Percentiles rank a stretch among this genome's conserved stretches.
Evolutionary conservation across 2,329 filamentous ascomycete genomes (phyloP).

Genomic region (Talaromyces atroroseus): DNA sequence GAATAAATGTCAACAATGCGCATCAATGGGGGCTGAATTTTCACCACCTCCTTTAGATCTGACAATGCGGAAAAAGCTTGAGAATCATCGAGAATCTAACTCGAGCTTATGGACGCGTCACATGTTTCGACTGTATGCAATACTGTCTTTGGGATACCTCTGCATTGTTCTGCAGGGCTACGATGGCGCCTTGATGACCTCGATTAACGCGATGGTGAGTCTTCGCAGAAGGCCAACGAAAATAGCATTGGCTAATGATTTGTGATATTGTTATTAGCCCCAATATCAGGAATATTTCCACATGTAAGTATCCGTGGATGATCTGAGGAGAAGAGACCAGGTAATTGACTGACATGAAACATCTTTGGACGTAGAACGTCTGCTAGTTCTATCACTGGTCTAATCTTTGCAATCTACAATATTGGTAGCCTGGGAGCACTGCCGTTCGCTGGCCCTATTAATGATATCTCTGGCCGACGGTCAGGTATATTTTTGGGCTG

Average conservation of each 20-base stretch:
- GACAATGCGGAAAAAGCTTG: constrained; percentile 1
- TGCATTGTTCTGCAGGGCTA: constrained; percentile 12
- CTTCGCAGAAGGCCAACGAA: not conserved
- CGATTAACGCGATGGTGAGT: constrained; percentile 13
- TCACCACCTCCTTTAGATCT: not conserved
- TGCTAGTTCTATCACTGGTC: constrained; percentile 8
- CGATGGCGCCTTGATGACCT: constrained; percentile 12
- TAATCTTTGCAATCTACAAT: constrained; percentile 14
- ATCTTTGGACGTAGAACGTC: not conserved
- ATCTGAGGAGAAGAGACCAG: not conserved
- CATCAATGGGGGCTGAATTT: not conserved
- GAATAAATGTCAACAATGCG: not conserved
- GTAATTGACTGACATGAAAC: not conserved
- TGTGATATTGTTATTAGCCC: not conserved
- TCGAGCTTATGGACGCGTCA: constrained; percentile 7
- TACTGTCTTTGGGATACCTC: constrained; percentile 10
- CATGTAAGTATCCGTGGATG: constrained; percentile 4
- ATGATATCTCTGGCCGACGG: constrained; percentile 9
- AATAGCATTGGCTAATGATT: not conserved
- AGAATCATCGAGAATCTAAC: not conserved
- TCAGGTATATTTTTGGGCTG: constrained; percentile 8
- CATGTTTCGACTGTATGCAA: constrained; percentile 9
- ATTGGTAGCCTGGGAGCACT: constrained; percentile 9
- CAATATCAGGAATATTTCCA: constrained; percentile 12
- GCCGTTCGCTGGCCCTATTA: constrained; percentile 7